Conservation (phyloP, 2,329 filamentous ascomycete species). For the Magnaporthiopsis rhizophila region DNA sequence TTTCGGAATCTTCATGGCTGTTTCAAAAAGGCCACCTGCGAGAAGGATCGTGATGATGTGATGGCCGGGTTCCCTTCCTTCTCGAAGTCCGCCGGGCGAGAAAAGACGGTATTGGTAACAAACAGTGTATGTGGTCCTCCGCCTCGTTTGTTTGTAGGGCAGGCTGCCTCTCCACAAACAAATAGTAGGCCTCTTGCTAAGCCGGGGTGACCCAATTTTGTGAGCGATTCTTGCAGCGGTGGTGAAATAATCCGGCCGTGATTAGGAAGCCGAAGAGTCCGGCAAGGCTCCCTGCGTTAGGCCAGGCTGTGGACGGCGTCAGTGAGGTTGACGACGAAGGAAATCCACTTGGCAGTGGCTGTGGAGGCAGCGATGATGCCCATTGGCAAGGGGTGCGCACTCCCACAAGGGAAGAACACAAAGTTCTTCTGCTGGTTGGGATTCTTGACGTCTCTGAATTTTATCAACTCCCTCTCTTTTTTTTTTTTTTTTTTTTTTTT, state of each 20-base stretch:
- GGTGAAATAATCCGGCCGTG: neutral
- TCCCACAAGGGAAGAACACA: neutral
- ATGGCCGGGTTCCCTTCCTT: neutral
- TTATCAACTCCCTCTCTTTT: neutral
- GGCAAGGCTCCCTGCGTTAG: neutral
- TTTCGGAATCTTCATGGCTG: neutral
- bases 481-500: no score
- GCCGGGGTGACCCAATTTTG: neutral
- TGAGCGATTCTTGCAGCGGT: neutral
- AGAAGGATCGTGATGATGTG: neutral
- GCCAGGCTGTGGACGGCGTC: no score
- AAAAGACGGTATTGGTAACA: neutral
- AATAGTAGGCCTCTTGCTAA: neutral
- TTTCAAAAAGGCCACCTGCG: neutral
- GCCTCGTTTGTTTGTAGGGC: neutral
- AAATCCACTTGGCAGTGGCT: neutral
- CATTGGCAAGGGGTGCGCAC: neutral
- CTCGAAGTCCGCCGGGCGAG: neutral
- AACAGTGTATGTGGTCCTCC: neutral
- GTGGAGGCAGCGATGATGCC: neutral
- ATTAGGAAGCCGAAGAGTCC: neutral
- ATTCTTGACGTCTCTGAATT: neutral
- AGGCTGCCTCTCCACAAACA: neutral
- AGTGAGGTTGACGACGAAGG: neutral
- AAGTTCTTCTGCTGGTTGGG: neutral